Percentiles rank a stretch among this genome's conserved stretches.
These are phyloP conservation scores for Podila horticola DNA, from an alignment of 192 early-diverging fungal genomes.

Conservation along the genomic window DNA sequence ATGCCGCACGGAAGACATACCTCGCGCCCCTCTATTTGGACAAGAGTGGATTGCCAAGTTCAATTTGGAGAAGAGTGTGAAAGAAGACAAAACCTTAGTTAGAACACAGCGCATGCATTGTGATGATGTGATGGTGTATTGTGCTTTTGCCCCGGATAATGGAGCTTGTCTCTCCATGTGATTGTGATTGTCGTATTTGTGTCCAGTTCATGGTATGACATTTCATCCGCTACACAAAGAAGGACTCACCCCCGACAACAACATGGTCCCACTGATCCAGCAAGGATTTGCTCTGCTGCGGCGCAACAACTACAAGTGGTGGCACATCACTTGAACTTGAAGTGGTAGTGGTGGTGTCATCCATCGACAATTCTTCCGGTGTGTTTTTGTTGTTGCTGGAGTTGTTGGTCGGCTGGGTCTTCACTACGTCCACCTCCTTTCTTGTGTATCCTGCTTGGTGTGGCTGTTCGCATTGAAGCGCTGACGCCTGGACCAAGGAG, in stretches of 20 bases:
- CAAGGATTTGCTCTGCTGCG: slow-evolving; percentile 3
- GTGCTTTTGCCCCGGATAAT: neutral
- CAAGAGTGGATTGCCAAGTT: neutral
- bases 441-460: neutral
- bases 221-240: neutral
- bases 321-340: slow-evolving; percentile 5
- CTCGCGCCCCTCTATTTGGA: neutral
- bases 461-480: neutral
- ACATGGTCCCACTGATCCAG: slow-evolving; percentile 41
- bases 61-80: neutral
- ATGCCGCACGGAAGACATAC: neutral
- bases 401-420: neutral
- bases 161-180: neutral
- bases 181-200: neutral
- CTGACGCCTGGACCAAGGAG: neutral
- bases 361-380: neutral
- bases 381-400: neutral
- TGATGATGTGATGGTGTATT: no score
- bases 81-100: neutral
- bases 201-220: neutral
- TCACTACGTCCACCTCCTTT: neutral
- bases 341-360: neutral
- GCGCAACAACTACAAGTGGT: slow-evolving; percentile 12
- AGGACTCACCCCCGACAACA: slow-evolving; percentile 34
- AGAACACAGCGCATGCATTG: neutral